phyloP scores from a whole-genome alignment of 768 basidiomycete genomes.

The Leccinum subtestaceum region DNA sequence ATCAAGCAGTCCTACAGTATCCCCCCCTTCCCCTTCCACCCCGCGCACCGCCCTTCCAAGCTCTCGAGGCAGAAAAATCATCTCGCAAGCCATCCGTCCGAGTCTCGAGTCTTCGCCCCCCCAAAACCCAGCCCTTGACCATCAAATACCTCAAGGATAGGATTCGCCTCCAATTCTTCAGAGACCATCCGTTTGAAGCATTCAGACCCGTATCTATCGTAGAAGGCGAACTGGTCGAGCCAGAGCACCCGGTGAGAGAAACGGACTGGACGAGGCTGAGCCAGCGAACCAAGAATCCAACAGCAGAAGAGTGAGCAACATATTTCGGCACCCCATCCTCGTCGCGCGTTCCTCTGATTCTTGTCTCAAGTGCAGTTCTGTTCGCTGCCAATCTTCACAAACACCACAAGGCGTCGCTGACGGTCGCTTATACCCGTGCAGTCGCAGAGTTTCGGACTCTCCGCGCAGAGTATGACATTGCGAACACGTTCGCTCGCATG shows the following conservation, averaged over 20 bases:
- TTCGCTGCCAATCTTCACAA: conserved; percentile 80
- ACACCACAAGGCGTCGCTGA: conserved; percentile 59
- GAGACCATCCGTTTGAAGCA: conserved; percentile 95
- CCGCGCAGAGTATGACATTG: conserved; percentile 78
- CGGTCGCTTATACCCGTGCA: conserved; percentile 76
- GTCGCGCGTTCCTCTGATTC: conserved; percentile 9
- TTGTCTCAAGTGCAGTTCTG: conserved; percentile 59
- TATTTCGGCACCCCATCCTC: neutral
- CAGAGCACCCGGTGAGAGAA: conserved; percentile 56
- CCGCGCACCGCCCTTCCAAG: conserved; percentile 51
- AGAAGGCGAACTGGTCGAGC: conserved; percentile 60
- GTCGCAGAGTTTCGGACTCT: conserved; percentile 86
- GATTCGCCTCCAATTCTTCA: conserved; percentile 87
- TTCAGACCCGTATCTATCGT: conserved; percentile 76
- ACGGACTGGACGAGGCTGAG: conserved; percentile 71
- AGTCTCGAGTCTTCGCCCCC: conserved; percentile 30
- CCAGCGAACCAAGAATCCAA: conserved; percentile 81
- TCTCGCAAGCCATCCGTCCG: conserved; percentile 22
- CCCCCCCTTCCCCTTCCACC: conserved; percentile 88
- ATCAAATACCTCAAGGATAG: conserved; percentile 83
- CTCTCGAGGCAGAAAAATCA: conserved; percentile 40
- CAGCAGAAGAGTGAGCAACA: conserved; percentile 80
- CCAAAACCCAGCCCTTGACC: conserved; percentile 48
- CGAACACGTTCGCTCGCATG: conserved; percentile 68
- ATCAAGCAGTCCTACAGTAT: conserved; percentile 76